Conservation (phyloP, 352 stramenopile genomes). For the Globisporangium recalcitrans region DNA sequence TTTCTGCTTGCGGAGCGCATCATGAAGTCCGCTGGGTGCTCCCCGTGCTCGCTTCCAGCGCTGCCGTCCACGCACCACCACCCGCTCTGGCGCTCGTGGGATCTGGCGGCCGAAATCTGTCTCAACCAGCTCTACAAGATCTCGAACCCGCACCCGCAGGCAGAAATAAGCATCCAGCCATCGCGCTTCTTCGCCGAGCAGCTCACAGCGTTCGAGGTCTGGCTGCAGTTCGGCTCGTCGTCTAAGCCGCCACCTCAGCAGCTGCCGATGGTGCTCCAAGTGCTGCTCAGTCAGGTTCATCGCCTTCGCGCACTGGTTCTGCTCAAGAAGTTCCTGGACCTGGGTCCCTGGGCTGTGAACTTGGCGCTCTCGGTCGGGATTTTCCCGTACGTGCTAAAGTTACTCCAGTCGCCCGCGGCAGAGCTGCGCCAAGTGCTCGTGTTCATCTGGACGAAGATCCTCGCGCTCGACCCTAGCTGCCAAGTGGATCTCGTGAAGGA, state of each 20-base stretch:
- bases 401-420: slow-evolving; percentile 92
- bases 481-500: slow-evolving; percentile 96
- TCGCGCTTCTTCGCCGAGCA: slow-evolving; percentile 98
- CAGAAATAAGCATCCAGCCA: slow-evolving; percentile 70
- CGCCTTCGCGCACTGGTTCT: slow-evolving; percentile 95
- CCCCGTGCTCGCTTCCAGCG: slow-evolving; percentile 89
- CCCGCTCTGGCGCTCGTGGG: slow-evolving; percentile 97
- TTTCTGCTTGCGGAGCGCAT: slow-evolving; percentile 98
- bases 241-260: slow-evolving; percentile 93
- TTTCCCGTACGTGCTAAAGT: slow-evolving; percentile 98
- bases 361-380: slow-evolving; percentile 94
- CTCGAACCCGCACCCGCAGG: slow-evolving; percentile 57
- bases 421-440: slow-evolving; percentile 96
- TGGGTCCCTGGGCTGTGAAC: slow-evolving; percentile 90
- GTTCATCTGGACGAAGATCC: slow-evolving; percentile 92
- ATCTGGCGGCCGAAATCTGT: slow-evolving; percentile 96
- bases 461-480: slow-evolving; percentile 95
- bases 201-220: slow-evolving; percentile 98
- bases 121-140: slow-evolving; percentile 93
- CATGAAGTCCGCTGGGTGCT: slow-evolving; percentile 86
- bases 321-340: slow-evolving; percentile 94
- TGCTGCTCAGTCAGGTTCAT: slow-evolving; percentile 95
- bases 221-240: slow-evolving; percentile 93
- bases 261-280: slow-evolving; percentile 97
- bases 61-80: slow-evolving; percentile 95